Conservation (phyloP, 2,329 filamentous ascomycete genomes). For the Pseudocercospora pini-densiflorae region DNA sequence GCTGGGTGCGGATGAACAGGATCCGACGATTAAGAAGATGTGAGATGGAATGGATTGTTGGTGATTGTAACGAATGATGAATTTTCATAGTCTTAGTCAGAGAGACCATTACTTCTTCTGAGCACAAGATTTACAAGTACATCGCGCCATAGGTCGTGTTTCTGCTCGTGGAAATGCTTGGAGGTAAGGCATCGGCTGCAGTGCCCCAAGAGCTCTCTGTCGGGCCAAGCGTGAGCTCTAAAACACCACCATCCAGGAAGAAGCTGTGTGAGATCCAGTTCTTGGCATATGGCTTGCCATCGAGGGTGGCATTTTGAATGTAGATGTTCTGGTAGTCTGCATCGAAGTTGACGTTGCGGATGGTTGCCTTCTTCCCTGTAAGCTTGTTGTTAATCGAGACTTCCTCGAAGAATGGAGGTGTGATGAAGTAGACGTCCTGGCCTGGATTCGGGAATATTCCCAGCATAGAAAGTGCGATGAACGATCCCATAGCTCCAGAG, state of each 20-base stretch:
- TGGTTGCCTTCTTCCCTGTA: slow-evolving; percentile 48
- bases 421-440: slow-evolving; percentile 55
- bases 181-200: slow-evolving; percentile 46
- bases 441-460: slow-evolving; percentile 54
- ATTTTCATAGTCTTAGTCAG: not conserved
- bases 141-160: slow-evolving; percentile 13
- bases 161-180: slow-evolving; percentile 39
- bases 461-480: slow-evolving; percentile 50
- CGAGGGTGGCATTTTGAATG: slow-evolving; percentile 49
- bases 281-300: slow-evolving; percentile 48
- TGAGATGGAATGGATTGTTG: slow-evolving; percentile 1
- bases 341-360: slow-evolving; percentile 50
- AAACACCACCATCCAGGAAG: slow-evolving; percentile 48
- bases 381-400: slow-evolving; percentile 46
- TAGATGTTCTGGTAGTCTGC: slow-evolving; percentile 47
- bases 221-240: slow-evolving; percentile 49
- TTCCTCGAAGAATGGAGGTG: slow-evolving; percentile 51
- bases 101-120: not conserved
- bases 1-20: slow-evolving; percentile 9
- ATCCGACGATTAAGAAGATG: slow-evolving; percentile 7
- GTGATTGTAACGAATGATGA: not conserved
- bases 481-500: slow-evolving; percentile 52
- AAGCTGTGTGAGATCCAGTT: slow-evolving; percentile 54
- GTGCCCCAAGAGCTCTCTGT: slow-evolving; percentile 52
- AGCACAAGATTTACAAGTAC: slow-evolving; percentile 8